phyloP scores from a whole-genome alignment of 768 basidiomycete genomes.

The Russula dissimulans region DNA sequence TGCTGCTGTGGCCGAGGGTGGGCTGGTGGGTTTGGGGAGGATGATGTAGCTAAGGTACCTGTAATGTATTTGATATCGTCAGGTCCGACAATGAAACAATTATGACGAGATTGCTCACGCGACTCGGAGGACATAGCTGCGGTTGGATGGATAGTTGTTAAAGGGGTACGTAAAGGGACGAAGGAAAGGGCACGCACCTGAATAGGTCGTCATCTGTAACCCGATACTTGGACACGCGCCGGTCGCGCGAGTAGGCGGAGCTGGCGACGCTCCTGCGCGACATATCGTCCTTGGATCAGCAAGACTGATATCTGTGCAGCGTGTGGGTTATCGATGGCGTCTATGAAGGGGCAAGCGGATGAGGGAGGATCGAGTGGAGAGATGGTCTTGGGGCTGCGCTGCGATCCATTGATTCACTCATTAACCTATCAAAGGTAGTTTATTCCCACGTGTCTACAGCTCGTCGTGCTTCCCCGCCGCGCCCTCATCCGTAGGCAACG shows the following conservation, averaged over 20 bases:
- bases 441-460: slow-evolving; percentile 5
- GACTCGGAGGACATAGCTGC: slow-evolving; percentile 73
- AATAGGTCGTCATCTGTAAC: slow-evolving; percentile 82
- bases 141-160: slow-evolving; percentile 6
- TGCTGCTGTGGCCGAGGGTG: slow-evolving; percentile 20
- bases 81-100: not conserved
- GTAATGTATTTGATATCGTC: slow-evolving; percentile 2
- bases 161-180: slow-evolving; percentile 6
- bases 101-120: slow-evolving; percentile 45
- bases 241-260: slow-evolving; percentile 43
- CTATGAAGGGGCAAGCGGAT: too few species aligned
- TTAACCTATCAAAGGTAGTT: not conserved
- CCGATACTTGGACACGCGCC: slow-evolving; percentile 64
- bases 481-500: slow-evolving; percentile 5
- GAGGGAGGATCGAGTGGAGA: not conserved
- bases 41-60: slow-evolving; percentile 69
- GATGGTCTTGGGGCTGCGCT: too few species aligned
- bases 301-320: not conserved
- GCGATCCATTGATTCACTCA: too few species aligned
- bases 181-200: slow-evolving; percentile 47
- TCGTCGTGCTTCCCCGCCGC: slow-evolving; percentile 2
- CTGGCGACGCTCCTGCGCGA: slow-evolving; percentile 69
- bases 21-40: slow-evolving; percentile 43
- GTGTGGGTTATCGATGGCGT: not conserved
- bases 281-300: slow-evolving; percentile 27